A percentile compares a stretch with the other conserved stretches of the same genome.
Evolutionary conservation across 106 monocot species (phyloP).

Genomic region (Xerophyta viscosa): DNA sequence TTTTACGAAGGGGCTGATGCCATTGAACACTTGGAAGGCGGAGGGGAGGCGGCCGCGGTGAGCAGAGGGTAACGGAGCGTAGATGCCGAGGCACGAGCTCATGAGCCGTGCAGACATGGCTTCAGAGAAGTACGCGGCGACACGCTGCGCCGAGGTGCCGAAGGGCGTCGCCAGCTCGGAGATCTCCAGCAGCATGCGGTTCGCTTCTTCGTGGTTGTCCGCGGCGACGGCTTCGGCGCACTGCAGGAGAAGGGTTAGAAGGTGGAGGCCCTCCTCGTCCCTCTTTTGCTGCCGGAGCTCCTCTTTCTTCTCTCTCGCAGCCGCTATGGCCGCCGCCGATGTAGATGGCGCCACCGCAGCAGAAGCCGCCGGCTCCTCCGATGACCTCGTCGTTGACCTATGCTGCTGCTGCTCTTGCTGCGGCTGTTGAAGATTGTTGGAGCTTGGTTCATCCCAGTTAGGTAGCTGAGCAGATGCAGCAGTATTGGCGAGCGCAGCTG

Average conservation of each 20-base stretch:
- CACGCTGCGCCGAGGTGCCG: constrained; percentile 93
- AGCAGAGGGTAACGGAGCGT: constrained; percentile 54
- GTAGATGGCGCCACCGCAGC: constrained; percentile 7
- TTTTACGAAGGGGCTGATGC: constrained; percentile 88
- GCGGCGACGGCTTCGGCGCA: constrained; percentile 87
- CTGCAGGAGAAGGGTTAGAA: constrained; percentile 86
- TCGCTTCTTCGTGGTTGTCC: constrained; percentile 86
- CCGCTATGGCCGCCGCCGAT: not conserved
- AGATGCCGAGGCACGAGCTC: constrained; percentile 80
- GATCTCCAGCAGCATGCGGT: constrained; percentile 70
- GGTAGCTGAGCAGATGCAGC: constrained; percentile 8
- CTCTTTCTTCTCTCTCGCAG: constrained; percentile 27
- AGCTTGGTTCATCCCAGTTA: constrained; percentile 13
- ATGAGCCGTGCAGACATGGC: constrained; percentile 93
- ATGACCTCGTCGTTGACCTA: constrained; percentile 13
- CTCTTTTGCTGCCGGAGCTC: constrained; percentile 61
- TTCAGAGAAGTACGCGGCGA: constrained; percentile 96
- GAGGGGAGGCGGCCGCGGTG: constrained; percentile 62
- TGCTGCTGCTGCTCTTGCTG: constrained; percentile 9
- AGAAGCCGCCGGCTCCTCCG: constrained; percentile 21
- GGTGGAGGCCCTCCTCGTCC: constrained; percentile 85
- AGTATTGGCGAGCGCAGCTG: not conserved
- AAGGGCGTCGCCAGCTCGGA: constrained; percentile 89
- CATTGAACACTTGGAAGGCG: constrained; percentile 94
- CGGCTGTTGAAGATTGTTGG: constrained; percentile 2